Evolutionary conservation across 2,329 filamentous ascomycete genomes (phyloP), one percentile per base, ranked within the genome.

Genomic region (Orbilia blumenaviensis): DNA sequence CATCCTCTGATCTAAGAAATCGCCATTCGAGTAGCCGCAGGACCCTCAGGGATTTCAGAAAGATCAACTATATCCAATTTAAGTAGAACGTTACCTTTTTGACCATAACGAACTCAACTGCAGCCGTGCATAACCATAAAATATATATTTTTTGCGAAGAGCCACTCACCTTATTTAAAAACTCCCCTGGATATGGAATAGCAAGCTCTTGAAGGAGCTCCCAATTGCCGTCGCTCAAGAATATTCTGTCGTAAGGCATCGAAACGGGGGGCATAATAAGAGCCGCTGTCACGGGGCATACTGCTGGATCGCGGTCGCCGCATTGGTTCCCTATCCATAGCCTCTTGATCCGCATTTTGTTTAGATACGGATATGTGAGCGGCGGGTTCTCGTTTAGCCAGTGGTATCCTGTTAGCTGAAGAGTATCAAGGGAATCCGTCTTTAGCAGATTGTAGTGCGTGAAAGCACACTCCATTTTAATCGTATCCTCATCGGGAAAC

Each of bases 261-360:
- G n/a, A n/a, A n/a, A n/a, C n/a, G 5, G 18, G 10, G 14, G 44
- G 8, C 29, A 44, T 29, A 29, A 58, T 50, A 25, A 69, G 52
- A 4, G 27, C 56, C 0, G 32, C 29, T 18, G 61, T 54, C 3
- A 58, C 46, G 7, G 67, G 58, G 23, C 67, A 72, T 21, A 16
- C 8, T 2, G 36, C 23, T 5, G 67, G 56, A 41, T 63, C 48
- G 7, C 58, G 56, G 4, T 27, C 21, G 10, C 27, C n/a, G 12
- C 32, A 21, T 9, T 38, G 54, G 60, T 48, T 66, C n/a, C 63
- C 67, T 32, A 72, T 23, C 67, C 67, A 72, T 10, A 72, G 50
- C 7, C 60, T 46, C 41, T 32, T 46, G 7, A 72, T 42, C 9
- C 41, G 25, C 16, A 29, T 8, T 34, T 18, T 32, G 54, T 61